Evolutionary conservation across 371 early-diverging fungal species (phyloP).

Genomic region (Mitosporidium daphniae): DNA sequence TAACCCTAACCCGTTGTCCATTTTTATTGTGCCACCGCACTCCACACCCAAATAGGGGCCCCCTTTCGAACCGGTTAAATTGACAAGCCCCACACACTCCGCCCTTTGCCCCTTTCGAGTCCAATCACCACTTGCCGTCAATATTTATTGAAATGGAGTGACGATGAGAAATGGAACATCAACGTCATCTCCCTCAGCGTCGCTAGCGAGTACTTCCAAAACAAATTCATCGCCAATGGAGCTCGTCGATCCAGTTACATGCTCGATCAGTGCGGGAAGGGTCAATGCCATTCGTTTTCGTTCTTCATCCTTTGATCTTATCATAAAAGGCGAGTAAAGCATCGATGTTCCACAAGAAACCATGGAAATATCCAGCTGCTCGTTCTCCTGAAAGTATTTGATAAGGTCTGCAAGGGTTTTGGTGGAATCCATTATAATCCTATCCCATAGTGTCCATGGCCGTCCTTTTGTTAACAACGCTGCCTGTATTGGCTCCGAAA

Average conservation of each 20-base stretch:
- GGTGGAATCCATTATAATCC: constrained; percentile 51
- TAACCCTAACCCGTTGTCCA: no score
- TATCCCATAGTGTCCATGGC: constrained; percentile 83
- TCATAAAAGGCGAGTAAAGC: constrained; percentile 60
- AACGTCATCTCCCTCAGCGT: constrained; percentile 52
- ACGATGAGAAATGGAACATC: no score
- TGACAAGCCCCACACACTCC: no score
- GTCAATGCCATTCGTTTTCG: constrained; percentile 17
- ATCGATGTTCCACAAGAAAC: constrained; percentile 58
- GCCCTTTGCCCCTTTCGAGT: no score
- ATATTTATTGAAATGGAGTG: no score
- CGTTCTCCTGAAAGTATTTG: constrained; percentile 32
- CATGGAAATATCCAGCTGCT: constrained; percentile 67
- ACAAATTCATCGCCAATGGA: constrained; percentile 26
- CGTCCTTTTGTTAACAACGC: constrained; percentile 27
- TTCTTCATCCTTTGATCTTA: constrained; percentile 39
- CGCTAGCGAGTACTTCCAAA: constrained; percentile 49
- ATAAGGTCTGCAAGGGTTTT: constrained; percentile 54
- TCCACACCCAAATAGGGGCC: no score
- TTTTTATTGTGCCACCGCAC: no score
- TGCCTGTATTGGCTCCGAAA: constrained; percentile 83
- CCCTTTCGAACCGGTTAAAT: no score
- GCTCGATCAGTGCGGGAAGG: background rate
- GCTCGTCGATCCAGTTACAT: constrained; percentile 14
- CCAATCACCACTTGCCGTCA: no score